Base-by-base conservation (phyloP, 148 eudicot species). In the Diospyros lotus region DNA sequence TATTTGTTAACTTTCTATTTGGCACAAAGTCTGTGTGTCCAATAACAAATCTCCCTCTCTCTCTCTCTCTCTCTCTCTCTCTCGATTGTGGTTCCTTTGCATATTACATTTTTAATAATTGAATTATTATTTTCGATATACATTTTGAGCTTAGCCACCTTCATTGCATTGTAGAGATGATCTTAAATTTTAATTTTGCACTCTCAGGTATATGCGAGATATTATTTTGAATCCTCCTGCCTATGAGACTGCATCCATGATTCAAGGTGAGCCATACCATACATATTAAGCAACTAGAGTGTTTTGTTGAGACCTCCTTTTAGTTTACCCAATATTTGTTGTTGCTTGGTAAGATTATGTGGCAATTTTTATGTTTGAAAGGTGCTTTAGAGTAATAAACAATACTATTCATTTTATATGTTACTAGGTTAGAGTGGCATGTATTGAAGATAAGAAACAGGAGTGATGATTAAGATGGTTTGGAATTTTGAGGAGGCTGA, bases 161-260 rank as follows among this genome's bases (percentile, higher is more conserved):
- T 68, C 46, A 51, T 64, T 17, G 5, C 53, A 43, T 54, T 45
- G 18, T 66, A 17, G 52, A 42, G 17, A 5, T 64, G 56, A 65
- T 67, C 44, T 74, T 67, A 55, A 71, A 61, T 38, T 70, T 68
- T 73, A 15, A 18, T 51, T 69, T 75, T 59, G 54, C 41, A 76
- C 48, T 73, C 86, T 73, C 86, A 96, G 99, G 86, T 96, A 96
- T 82, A 70, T 96, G 18, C 84, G 98, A 76, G 99, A 93, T 85
- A 94, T 96, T 81, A 98, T 96, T 86, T 82, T 96, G 76, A 96
- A 96, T 81, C 99, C 99, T 78, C 99, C 99, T 73, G 85, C 97
- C 74, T 93, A 93, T 83, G 89, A 76, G 53, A 87, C 84, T 69
- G 96, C 99, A 59, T 81, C 88, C 54, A 91, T 82, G 61, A 89